A percentile compares a stretch with the other conserved stretches of the same genome.
phyloP scores from a whole-genome alignment of 163 green algal species.

The Scenedesmus sp. region DNA sequence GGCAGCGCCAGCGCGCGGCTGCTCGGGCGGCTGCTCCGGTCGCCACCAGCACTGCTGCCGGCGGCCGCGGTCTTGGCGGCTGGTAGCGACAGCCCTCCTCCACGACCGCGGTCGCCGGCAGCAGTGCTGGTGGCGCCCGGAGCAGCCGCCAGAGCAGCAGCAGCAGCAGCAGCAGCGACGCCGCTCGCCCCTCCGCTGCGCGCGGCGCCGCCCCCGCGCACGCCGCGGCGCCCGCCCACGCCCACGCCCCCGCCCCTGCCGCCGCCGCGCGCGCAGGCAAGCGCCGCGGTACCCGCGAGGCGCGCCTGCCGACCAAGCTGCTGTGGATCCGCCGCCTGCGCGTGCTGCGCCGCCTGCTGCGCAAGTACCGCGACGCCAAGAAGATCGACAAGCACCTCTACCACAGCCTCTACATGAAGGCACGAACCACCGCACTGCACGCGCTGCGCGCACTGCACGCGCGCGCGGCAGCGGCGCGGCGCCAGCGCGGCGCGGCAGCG shows the following conservation, averaged over 20 bases:
- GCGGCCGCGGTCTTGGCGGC: background rate
- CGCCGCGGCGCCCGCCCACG: no score
- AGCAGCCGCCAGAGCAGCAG: background rate
- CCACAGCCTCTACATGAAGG: constrained; percentile 98
- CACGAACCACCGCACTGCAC: no score
- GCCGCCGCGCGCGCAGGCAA: constrained; percentile 79
- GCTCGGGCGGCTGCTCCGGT: background rate
- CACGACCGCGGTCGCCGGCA: no score
- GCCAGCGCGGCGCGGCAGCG: background rate
- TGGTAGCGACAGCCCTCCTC: background rate
- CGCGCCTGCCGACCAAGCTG: constrained; percentile 97
- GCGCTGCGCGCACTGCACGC: no score
- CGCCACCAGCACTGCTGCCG: background rate
- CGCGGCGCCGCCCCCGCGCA: no score
- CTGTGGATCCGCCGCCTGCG: constrained; percentile 98
- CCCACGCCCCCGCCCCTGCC: no score
- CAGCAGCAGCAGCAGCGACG: constrained; percentile 1
- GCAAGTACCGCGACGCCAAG: constrained; percentile 99
- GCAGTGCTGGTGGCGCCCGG: no score
- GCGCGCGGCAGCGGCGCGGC: no score
- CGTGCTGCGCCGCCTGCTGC: constrained; percentile 96
- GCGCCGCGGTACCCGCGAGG: constrained; percentile 97
- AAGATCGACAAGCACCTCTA: constrained; percentile 99
- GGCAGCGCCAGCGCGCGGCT: background rate
- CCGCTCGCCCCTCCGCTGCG: no score